phyloP scores from a whole-genome alignment of 2,329 filamentous ascomycete genomes.

The Balansia obtecta region DNA sequence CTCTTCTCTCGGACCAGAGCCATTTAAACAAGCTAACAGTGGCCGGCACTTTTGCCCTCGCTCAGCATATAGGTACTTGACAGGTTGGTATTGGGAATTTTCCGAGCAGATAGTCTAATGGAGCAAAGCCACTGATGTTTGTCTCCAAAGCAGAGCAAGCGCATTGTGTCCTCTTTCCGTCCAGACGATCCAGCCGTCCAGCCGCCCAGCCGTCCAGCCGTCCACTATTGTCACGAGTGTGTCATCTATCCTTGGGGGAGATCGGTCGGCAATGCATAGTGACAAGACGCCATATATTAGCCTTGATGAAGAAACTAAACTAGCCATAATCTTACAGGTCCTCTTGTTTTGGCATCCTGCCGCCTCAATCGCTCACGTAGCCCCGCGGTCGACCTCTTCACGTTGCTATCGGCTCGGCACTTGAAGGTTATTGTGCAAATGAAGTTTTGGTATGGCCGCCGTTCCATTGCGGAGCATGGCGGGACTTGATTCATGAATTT shows the following conservation, averaged over 20 bases:
- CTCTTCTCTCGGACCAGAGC: conserved; percentile 80
- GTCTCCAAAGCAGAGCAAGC: conserved; percentile 1
- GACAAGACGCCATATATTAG: conserved; percentile 1
- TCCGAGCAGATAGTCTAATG: conserved; percentile 2
- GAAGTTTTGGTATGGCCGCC: background rate
- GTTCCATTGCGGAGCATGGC: background rate
- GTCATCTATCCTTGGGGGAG: background rate
- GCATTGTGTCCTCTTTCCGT: background rate
- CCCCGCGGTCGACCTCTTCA: conserved; percentile 2
- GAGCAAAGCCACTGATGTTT: background rate
- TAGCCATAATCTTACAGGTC: conserved; percentile 8
- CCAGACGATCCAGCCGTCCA: background rate
- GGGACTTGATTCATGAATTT: too few relatives aligned
- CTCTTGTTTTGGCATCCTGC: background rate
- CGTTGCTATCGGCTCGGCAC: conserved; percentile 4
- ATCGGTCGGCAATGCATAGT: background rate
- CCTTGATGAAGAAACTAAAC: conserved; percentile 8
- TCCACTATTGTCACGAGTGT: background rate
- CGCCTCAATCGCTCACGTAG: background rate
- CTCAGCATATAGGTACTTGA: conserved; percentile 34
- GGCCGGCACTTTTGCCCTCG: conserved; percentile 25
- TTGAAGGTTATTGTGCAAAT: conserved; percentile 2
- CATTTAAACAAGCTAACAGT: conserved; percentile 51
- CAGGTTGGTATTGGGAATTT: conserved; percentile 21
- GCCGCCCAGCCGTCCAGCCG: background rate